These are phyloP conservation scores for Lepidium didymum DNA, from an alignment of 345 rosid genomes.

Conservation along the genomic window DNA sequence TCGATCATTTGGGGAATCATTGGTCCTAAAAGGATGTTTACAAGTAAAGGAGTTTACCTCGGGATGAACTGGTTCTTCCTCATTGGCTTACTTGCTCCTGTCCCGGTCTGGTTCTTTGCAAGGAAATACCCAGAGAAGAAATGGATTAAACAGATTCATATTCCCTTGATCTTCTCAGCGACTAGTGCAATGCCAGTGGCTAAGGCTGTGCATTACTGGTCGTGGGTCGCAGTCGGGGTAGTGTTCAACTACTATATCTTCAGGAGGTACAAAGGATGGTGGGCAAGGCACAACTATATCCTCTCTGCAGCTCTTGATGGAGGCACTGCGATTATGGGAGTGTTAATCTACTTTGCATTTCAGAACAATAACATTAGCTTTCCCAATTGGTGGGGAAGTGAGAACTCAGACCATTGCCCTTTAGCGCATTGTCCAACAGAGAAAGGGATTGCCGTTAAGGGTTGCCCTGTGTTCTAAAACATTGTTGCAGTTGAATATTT, in stretches of 20 bases:
- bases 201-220: conserved; percentile 47
- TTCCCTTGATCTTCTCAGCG: conserved; percentile 51
- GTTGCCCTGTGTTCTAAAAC: conserved; percentile 47
- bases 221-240: conserved; percentile 55
- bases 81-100: conserved; percentile 56
- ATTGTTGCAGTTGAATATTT: background rate
- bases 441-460: conserved; percentile 42
- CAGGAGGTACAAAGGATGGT: conserved; percentile 55
- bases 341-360: conserved; percentile 47
- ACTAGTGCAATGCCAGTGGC: conserved; percentile 40
- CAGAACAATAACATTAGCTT: conserved; percentile 43
- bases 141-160: conserved; percentile 47
- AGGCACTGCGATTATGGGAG: conserved; percentile 66
- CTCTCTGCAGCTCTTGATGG: conserved; percentile 74
- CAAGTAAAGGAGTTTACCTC: conserved; percentile 46
- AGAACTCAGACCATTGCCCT: conserved; percentile 47
- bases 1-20: conserved; percentile 88
- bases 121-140: conserved; percentile 54
- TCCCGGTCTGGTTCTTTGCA: conserved; percentile 50
- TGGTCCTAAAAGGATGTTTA: conserved; percentile 68
- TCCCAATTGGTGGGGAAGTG: conserved; percentile 67
- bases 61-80: conserved; percentile 78
- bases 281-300: conserved; percentile 67
- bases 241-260: conserved; percentile 59
- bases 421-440: conserved; percentile 61